Percentiles rank a stretch among this genome's conserved stretches.
Evolutionary conservation across 139 green algal species (phyloP).

Genomic region (Chlorella vulgaris): DNA sequence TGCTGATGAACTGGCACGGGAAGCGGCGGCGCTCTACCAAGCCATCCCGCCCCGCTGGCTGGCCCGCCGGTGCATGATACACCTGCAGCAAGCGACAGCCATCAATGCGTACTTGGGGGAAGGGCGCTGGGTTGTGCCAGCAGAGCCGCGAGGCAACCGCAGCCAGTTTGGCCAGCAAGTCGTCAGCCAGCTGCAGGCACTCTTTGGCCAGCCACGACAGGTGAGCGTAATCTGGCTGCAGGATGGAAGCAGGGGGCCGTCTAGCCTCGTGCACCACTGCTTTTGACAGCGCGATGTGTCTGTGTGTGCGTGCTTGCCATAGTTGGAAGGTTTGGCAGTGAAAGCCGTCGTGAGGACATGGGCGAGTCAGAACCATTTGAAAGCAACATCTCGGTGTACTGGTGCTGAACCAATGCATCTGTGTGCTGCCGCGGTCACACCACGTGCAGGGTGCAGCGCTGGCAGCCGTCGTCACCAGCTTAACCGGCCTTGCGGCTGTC

Average conservation of each 20-base stretch:
- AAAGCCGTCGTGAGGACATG: too few species aligned
- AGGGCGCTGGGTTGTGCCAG: constrained; percentile 31
- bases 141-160: background rate
- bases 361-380: too few species aligned
- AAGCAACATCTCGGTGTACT: too few species aligned
- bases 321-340: too few species aligned
- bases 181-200: constrained; percentile 18
- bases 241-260: too few species aligned
- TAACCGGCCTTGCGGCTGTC: constrained; percentile 27
- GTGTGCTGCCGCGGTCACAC: too few species aligned
- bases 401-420: too few species aligned
- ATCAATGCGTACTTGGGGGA: constrained; percentile 25
- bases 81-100: constrained; percentile 25
- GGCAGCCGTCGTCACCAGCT: constrained; percentile 10
- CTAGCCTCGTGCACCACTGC: too few species aligned
- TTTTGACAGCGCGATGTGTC: too few species aligned
- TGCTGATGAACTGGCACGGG: constrained; percentile 57
- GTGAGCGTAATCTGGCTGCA: background rate
- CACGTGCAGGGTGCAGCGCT: background rate
- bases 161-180: background rate
- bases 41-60: constrained; percentile 36
- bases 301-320: too few species aligned
- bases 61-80: background rate
- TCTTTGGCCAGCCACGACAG: background rate
- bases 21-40: constrained; percentile 47